Evolutionary conservation across 305 asterid genomes (phyloP), one percentile per base, ranked within the genome.

Genomic region (Fraxinus latifolia): DNA sequence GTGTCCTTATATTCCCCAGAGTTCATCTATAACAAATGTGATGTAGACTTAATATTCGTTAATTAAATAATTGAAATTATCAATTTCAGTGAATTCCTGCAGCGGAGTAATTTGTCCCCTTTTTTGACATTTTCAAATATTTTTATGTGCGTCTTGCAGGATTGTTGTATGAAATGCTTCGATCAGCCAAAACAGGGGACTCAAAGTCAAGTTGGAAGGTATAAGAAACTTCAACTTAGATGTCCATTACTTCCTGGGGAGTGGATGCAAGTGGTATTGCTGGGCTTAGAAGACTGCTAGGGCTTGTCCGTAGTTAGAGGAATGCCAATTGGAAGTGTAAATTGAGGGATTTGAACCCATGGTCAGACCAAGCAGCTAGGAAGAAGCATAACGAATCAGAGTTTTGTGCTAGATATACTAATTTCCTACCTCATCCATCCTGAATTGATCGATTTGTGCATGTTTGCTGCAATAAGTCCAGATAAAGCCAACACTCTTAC

Each of bases 181-280:
- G 98, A 80, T 92, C 98, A 32, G 92, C 98, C 75, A 94, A 89
- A 90, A 89, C 93, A 82, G 97, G 97, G 89, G 98, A 93, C 87
- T 93, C 98, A 73, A 96, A 92, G 87, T 91, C 97, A 81, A 90
- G 91, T 83, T 96, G 98, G 98, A 96, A 96, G 99, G 99, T 96
- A 91, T 36, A 70, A 79, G 67, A 70, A 82, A 37, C 83, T 74
- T 62, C 73, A 58, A 55, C 31, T 32, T 11, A 53, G 33, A 68
- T 67, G 36, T 75, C 75, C 80, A 53, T 81, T 77, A 27, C 81
- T 76, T 39, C 83, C 33, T 34, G 58, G 17, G 34, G 78, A 23
- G 80, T 55, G 60, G 82, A 55, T 65, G 21, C 77, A 71, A 73
- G 74, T 60, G 78, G 58, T 39, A 33, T 80, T 42, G 65, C 27